These are phyloP conservation scores for Rhynchospora pubera DNA, from an alignment of 176 grass and related monocot genomes.

Conservation along the genomic window DNA sequence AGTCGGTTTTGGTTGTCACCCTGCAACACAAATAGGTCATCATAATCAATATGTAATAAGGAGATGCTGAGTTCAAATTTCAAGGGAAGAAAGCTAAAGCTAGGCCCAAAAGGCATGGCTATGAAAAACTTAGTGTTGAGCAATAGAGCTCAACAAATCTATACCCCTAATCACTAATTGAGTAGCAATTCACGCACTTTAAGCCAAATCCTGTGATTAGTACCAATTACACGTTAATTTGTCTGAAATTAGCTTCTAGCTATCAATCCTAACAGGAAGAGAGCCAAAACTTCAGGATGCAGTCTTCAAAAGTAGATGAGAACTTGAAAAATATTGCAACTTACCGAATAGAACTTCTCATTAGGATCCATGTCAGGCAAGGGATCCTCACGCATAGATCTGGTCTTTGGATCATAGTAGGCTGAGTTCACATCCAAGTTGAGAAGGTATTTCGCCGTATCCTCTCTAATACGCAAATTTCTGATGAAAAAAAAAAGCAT, in stretches of 20 bases:
- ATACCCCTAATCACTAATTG: background rate
- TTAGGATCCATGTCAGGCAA: constrained; percentile 86
- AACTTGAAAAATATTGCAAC: background rate
- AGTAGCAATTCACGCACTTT: background rate
- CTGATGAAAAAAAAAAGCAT: constrained; percentile 25
- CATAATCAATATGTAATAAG: background rate
- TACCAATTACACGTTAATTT: background rate
- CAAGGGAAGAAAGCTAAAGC: background rate
- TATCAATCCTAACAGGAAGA: background rate
- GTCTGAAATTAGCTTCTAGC: background rate
- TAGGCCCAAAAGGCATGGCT: background rate
- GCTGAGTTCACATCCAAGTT: constrained; percentile 92
- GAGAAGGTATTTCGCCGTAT: constrained; percentile 84
- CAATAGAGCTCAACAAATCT: background rate
- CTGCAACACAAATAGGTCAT: constrained; percentile 28
- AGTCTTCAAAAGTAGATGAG: background rate
- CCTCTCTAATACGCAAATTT: constrained; percentile 97
- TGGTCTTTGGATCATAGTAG: constrained; percentile 98
- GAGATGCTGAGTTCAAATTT: background rate
- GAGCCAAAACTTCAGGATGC: background rate
- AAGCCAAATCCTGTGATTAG: background rate
- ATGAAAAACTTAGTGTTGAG: background rate
- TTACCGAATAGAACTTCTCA: constrained; percentile 93
- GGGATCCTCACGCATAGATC: constrained; percentile 94
- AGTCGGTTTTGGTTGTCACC: constrained; percentile 92